Conservation (phyloP, 352 stramenopile genomes). For the Aphanomyces euteiches region DNA sequence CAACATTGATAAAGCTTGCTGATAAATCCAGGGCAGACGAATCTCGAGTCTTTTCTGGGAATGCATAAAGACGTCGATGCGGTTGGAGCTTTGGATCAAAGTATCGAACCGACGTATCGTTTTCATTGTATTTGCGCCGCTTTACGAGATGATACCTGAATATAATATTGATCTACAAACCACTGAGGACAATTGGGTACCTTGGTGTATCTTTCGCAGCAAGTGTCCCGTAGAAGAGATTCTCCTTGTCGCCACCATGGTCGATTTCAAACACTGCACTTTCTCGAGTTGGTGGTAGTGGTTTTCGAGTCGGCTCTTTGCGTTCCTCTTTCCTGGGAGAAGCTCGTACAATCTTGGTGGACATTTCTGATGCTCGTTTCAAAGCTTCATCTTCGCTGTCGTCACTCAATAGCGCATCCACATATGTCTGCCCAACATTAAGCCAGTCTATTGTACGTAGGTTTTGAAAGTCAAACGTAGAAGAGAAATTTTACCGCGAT, state of each 20-base stretch:
- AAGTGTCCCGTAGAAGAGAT: constrained; percentile 59
- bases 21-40: constrained; percentile 55
- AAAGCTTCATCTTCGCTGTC: constrained; percentile 3
- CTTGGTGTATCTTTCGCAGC: constrained; percentile 62
- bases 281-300: not conserved
- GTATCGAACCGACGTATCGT: constrained; percentile 5
- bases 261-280: constrained; percentile 59
- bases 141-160: constrained; percentile 19
- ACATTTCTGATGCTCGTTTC: not conserved
- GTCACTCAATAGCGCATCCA: constrained; percentile 1
- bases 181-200: constrained; percentile 56
- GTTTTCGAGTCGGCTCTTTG: not conserved
- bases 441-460: constrained; percentile 12
- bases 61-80: not conserved
- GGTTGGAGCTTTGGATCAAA: constrained; percentile 25
- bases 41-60: not conserved
- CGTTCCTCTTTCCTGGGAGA: not conserved
- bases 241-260: constrained; percentile 57
- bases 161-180: constrained; percentile 47
- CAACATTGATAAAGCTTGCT: constrained; percentile 44
- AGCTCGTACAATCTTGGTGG: not conserved
- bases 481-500: not conserved
- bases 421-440: constrained; percentile 23
- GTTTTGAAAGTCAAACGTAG: too few species aligned
- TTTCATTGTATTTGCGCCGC: constrained; percentile 12